Conservation (phyloP, 192 early-diverging fungal species). For the Coemansia biformis region DNA sequence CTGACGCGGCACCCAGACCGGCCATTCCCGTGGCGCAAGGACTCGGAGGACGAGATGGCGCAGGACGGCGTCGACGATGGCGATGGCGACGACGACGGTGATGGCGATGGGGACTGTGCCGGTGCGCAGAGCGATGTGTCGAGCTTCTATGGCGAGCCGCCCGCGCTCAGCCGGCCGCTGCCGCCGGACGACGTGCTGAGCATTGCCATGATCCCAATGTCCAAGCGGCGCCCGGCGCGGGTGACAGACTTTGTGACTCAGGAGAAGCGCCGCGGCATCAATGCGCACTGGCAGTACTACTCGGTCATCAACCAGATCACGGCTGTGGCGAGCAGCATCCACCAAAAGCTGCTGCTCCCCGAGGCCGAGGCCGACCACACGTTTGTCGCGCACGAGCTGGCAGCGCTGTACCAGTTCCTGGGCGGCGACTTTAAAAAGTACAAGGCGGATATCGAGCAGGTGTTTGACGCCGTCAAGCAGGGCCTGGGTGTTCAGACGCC, state of each 20-base stretch:
- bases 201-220: constrained; percentile 48
- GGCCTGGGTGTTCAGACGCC: constrained; percentile 8
- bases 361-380: constrained; percentile 27
- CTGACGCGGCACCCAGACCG: constrained; percentile 43
- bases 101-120: constrained; percentile 11
- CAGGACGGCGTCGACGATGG: constrained; percentile 3
- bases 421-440: constrained; percentile 52
- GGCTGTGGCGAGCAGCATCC: constrained; percentile 34
- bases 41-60: constrained; percentile 31
- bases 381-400: constrained; percentile 42
- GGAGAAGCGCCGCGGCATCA: constrained; percentile 44
- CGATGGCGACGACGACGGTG: constrained; percentile 4
- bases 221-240: constrained; percentile 27
- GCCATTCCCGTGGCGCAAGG: constrained; percentile 48
- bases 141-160: constrained; percentile 45
- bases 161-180: constrained; percentile 34
- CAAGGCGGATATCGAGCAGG: constrained; percentile 37
- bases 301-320: constrained; percentile 50
- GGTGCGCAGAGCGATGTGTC: constrained; percentile 28
- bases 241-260: constrained; percentile 42
- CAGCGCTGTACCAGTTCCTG: constrained; percentile 47
- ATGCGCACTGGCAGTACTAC: constrained; percentile 52
- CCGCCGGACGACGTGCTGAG: constrained; percentile 42
- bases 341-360: constrained; percentile 23
- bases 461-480: constrained; percentile 39